Percentiles rank a stretch among this genome's conserved stretches.
These are phyloP conservation scores for Chlamydomonas eustigma DNA, from an alignment of 139 green algal genomes.

Conservation along the genomic window DNA sequence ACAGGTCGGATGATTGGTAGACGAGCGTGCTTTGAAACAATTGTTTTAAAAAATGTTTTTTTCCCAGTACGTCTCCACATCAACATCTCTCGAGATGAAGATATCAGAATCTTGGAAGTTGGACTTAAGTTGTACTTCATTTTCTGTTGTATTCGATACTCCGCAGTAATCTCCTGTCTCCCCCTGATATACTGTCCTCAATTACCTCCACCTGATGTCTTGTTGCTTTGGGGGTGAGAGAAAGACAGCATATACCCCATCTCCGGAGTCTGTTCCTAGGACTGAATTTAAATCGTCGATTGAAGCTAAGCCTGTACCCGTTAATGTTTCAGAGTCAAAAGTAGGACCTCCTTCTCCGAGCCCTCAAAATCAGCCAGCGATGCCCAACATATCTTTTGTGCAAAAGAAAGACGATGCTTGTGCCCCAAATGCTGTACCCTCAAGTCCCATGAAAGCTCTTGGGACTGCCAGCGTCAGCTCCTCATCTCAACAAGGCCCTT, in stretches of 20 bases:
- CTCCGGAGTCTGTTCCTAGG: neutral
- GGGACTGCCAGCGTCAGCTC: neutral
- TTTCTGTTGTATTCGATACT: neutral
- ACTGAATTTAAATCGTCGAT: neutral
- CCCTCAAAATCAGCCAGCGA: neutral
- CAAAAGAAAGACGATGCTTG: too few species aligned
- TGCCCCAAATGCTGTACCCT: too few species aligned
- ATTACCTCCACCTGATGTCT: neutral
- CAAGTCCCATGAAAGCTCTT: neutral
- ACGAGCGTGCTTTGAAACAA: slow-evolving; percentile 10
- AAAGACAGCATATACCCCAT: neutral
- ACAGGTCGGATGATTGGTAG: too few species aligned
- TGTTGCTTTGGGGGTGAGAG: neutral
- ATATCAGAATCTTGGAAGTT: neutral
- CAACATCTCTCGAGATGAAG: neutral
- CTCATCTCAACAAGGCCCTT: neutral
- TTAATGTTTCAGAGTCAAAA: neutral
- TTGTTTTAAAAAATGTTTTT: neutral
- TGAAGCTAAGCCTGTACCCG: neutral
- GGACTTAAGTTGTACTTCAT: neutral
- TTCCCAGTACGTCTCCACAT: neutral
- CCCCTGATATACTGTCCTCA: neutral
- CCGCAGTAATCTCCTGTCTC: neutral
- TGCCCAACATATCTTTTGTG: too few species aligned
- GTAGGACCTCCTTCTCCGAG: neutral